Conservation (phyloP, 495 filamentous ascomycete species). For the Aspergillus bertholletiae region DNA sequence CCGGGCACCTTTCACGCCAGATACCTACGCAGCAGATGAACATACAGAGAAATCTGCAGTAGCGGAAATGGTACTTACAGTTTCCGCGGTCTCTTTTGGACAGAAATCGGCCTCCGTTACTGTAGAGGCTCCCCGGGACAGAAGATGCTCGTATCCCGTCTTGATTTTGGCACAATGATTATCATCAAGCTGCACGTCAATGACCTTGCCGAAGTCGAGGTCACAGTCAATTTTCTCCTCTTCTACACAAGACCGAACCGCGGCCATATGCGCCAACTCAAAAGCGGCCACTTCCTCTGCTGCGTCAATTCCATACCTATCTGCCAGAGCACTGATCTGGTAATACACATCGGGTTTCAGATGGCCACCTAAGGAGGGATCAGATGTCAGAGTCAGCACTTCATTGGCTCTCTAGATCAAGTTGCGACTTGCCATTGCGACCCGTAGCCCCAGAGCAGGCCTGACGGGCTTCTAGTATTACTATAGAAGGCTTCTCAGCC, state of each 20-base stretch:
- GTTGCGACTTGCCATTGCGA: slow-evolving; percentile 34
- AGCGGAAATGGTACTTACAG: slow-evolving; percentile 10
- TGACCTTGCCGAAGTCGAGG: slow-evolving; percentile 21
- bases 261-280: slow-evolving; percentile 26
- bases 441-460: slow-evolving; percentile 82
- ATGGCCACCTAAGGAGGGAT: slow-evolving; percentile 28
- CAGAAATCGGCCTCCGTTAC: slow-evolving; percentile 16
- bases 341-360: slow-evolving; percentile 36
- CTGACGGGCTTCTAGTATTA: slow-evolving; percentile 79
- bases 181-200: slow-evolving; percentile 26
- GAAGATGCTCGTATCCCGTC: slow-evolving; percentile 20
- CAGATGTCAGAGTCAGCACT: not conserved
- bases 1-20: slow-evolving; percentile 45
- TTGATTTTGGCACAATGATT: slow-evolving; percentile 19
- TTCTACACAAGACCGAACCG: slow-evolving; percentile 23
- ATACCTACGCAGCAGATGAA: slow-evolving; percentile 21
- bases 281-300: slow-evolving; percentile 33
- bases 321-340: slow-evolving; percentile 17
- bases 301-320: slow-evolving; percentile 27
- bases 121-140: slow-evolving; percentile 14
- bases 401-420: not conserved
- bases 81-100: slow-evolving; percentile 15
- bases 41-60: not conserved
- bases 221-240: slow-evolving; percentile 33
- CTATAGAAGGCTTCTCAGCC: slow-evolving; percentile 36